Percentiles rank a stretch among this genome's conserved stretches.
phyloP scores from a whole-genome alignment of 208 protist genomes.

The Sergeia podlipaevii region DNA sequence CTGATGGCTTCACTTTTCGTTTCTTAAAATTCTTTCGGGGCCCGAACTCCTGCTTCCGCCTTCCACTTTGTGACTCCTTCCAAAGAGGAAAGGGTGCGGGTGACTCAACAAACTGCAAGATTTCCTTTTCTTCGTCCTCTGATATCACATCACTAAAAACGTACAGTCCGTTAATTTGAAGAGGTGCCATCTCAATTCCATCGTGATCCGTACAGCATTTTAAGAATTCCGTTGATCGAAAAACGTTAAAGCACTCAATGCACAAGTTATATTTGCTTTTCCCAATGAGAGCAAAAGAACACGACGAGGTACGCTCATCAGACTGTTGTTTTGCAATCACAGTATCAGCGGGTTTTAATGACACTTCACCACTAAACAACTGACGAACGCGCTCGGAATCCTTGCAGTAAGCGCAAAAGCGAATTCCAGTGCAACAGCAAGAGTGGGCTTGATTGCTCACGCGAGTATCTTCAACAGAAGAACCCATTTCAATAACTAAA shows the following conservation, averaged over 20 bases:
- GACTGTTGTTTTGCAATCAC: conserved; percentile 52
- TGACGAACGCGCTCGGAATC: conserved; percentile 43
- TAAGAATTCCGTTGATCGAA: conserved; percentile 15
- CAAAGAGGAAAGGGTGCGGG: conserved; percentile 40
- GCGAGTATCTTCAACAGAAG: no score
- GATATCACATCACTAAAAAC: conserved; percentile 43
- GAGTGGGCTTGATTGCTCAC: no score
- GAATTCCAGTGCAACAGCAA: conserved; percentile 73
- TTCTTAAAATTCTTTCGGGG: conserved; percentile 88
- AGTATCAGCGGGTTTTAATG: conserved; percentile 18
- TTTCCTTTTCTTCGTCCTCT: conserved; percentile 32
- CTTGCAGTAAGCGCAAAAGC: conserved; percentile 57
- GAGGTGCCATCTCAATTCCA: neutral
- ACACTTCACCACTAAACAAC: conserved; percentile 29
- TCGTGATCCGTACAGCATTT: conserved; percentile 46
- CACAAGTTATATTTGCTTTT: conserved; percentile 42
- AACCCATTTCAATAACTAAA: conserved; percentile 5
- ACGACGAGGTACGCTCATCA: conserved; percentile 61
- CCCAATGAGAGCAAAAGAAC: conserved; percentile 49
- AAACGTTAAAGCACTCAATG: conserved; percentile 33
- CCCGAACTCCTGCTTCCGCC: conserved; percentile 84
- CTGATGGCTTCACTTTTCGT: conserved; percentile 57
- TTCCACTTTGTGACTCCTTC: conserved; percentile 84
- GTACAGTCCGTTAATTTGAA: conserved; percentile 38
- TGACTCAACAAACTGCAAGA: conserved; percentile 65